Evolutionary conservation across 1,284 basidiomycete genomes (phyloP), one percentile per base, ranked within the genome.

Genomic region (Psilocybe mexicana): DNA sequence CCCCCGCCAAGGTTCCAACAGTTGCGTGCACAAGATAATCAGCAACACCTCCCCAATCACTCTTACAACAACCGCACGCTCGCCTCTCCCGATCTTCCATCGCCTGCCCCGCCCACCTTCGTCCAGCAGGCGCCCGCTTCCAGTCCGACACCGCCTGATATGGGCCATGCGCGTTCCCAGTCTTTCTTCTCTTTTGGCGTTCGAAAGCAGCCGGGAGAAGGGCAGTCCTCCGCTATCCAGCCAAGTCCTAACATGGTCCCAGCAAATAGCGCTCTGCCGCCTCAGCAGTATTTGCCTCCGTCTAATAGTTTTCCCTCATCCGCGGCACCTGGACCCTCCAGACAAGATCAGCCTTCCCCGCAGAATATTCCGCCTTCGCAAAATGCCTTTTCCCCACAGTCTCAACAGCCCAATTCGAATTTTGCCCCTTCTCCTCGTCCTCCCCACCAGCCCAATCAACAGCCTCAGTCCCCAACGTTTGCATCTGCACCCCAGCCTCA

Each of bases 121-220:
- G 42, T 38, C 25, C 38, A 30, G 23, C 51, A 46, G 36, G 23
- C 12, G 11, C 28, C 52, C 6, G 5, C 30, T 6, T 33, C 30
- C 5, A 33, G 30, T 33, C 28, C 42, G 33, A 46, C 58, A 35
- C 47, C 65, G n/a, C 55, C 58, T 23, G 54, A 65, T 38, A 63
- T 68, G 51, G 59, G 65, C 10, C 72, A 70, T 54, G 57, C 66
- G 48, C 67, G 72, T 45, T 63, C 72, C 23, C 56, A 67, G 14
- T 73, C 72, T 35, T 72, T 72, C 65, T 73, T 74, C 61, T 63
- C 67, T 24, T 72, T 74, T 52, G 62, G 62, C 49, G 52, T 64
- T 12, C 63, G 61, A 49, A 69, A 65, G 54, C 63, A 66, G 43
- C 44, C 65, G 24, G 52, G 40, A 35, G 63, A 67, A 43, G 30